Base-by-base conservation (phyloP, 1,284 basidiomycete genomes). In the Sporisorium sorghi region DNA sequence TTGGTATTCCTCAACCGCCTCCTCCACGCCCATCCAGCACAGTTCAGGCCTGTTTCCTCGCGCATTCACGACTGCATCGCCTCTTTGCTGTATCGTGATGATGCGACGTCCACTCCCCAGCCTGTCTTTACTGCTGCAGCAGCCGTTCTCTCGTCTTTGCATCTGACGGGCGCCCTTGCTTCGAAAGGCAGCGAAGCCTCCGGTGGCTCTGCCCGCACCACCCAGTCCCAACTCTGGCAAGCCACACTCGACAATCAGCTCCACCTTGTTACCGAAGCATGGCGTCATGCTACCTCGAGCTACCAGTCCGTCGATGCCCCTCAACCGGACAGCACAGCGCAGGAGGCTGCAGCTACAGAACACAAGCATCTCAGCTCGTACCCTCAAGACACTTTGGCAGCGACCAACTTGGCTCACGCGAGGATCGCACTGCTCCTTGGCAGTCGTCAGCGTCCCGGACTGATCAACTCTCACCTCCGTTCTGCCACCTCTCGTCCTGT, bases 401-500 rank as follows among this genome's bases (percentile, higher is more conserved):
- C 66, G 0, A 77, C 75, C 7, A 62, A 66, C 8, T 11, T 59
- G 8, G 63, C 71, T 7, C 59, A 71, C 21, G 28, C 40, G 2
- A 57, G 78, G 8, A 44, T 76, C 2, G 53, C 56, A 10, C 39
- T 72, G n/a, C 46, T 80, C 1, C 50, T 77, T 14, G 78, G 73
- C n/a, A 58, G 42, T 6, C 53, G 65, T 19, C 59, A 59, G 3
- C 58, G 62, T 6, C 39, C 61, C 1, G 73, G 73, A 8, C 42
- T 76, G 5, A 62, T 80, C 44, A 55, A 50, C 19, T 39, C 52
- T 15, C 72, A 70, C 23, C 61, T 80, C 2, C 57, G 63, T 8
- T 51, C 89, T 14, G 85, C 88, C 0, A 89, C 88, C 2, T 85
- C 87, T 43, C 89, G 92, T 17, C 89, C 92, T 9, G 90, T 95